Base-by-base conservation (phyloP, 331 rosid genomes). In the Cydonia oblonga region DNA sequence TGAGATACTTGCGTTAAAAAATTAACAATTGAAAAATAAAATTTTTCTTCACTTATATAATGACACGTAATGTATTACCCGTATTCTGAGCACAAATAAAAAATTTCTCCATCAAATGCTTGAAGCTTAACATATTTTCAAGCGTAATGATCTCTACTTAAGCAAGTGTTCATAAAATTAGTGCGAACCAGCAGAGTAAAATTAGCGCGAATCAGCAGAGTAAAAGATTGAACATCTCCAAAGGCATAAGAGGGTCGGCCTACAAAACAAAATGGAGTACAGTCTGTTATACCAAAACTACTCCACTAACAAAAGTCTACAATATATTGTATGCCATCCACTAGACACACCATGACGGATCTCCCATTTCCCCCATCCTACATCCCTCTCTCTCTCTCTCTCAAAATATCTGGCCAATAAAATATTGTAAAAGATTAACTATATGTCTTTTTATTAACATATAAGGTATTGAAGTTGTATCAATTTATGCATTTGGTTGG, bases 191-290 rank as follows among this genome's bases (percentile, higher is more conserved):
- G 18, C 54, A 49, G 20, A 49, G 54, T 11, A 52, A 40, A 12
- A 40, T 0, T 49, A 49, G 54, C 6, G 54, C 20, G 19, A 49
- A 16, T 16, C 59, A n/a, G 23, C 59, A n/a, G 25, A 53, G 59
- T 14, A 22, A 20, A 23, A 57, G 4, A 57, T 12, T 49, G 20
- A 6, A 49, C 20, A 49, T 49, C 54, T 20, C 54, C 54, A 16
- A 56, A 20, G 24, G 61, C 24, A 23, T 38, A 1, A 33, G 54
- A 18, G 40, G 40, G 68, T 53, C 71, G 35, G 11, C 25, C 42
- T 42, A 15, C 32, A 18, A 62, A 73, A 79, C 51, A 38, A 58
- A 69, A 64, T 80, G 83, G 80, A 70, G 23, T 64, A 80, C 83
- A 80, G 83, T 40, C 77, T 22, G 38, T 62, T 23, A 1, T 16